These are phyloP conservation scores for Phialophora expanda DNA, from an alignment of 2,329 filamentous ascomycete species.

Conservation along the genomic window DNA sequence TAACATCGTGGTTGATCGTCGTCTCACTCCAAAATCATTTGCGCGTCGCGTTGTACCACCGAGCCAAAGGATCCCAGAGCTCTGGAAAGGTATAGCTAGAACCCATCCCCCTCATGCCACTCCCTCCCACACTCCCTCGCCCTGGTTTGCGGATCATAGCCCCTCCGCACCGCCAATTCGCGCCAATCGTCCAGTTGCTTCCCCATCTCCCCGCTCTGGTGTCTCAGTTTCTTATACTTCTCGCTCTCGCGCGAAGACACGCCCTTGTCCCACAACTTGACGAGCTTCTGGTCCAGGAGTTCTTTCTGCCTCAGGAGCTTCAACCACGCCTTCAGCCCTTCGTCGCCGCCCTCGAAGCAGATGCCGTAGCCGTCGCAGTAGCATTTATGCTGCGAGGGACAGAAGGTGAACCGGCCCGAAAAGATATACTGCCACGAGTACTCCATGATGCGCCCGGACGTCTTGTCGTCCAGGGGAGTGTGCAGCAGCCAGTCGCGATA, in stretches of 20 bases:
- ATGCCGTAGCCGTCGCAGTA: slow-evolving; percentile 69
- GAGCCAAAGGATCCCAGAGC: no score
- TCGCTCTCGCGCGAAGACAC: slow-evolving; percentile 6
- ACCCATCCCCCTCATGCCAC: slow-evolving; percentile 63
- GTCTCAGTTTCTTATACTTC: slow-evolving; percentile 49
- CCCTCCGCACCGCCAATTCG: slow-evolving; percentile 55
- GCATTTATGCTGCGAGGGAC: slow-evolving; percentile 60
- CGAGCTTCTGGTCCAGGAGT: slow-evolving; percentile 50
- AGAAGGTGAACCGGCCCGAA: slow-evolving; percentile 54
- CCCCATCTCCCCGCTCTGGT: slow-evolving; percentile 52
- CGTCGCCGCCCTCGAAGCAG: slow-evolving; percentile 61
- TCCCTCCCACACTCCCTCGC: slow-evolving; percentile 59
- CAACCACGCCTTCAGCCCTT: slow-evolving; percentile 56
- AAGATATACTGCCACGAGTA: slow-evolving; percentile 70
- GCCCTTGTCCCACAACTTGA: slow-evolving; percentile 47
- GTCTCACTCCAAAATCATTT: neutral
- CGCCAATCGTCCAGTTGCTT: slow-evolving; percentile 51
- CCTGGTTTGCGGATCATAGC: slow-evolving; percentile 57
- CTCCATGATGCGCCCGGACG: slow-evolving; percentile 66
- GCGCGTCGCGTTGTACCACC: neutral
- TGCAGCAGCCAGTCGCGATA: slow-evolving; percentile 66
- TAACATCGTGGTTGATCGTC: no score
- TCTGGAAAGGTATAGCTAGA: no score
- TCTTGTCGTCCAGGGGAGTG: slow-evolving; percentile 60
- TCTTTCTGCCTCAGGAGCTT: slow-evolving; percentile 50